A percentile compares a stretch with the other conserved stretches of the same genome.
Evolutionary conservation across 2,329 filamentous ascomycete genomes (phyloP).

Genomic region (Clarireedia hainanense): DNA sequence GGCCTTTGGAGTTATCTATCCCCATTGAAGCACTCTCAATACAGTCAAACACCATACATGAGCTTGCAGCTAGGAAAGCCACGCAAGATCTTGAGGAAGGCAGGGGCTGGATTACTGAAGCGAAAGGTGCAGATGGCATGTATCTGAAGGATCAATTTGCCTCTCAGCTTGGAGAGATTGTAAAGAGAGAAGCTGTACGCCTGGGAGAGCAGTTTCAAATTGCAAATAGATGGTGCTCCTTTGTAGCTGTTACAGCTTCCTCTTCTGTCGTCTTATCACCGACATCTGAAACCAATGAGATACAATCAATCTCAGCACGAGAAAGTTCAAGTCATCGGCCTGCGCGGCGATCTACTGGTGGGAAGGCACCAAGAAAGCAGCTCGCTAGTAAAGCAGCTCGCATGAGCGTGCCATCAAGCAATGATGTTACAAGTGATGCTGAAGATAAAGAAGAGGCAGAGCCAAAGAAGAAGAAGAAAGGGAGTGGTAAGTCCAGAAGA

Average conservation of each 20-base stretch:
- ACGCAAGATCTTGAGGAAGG: slow-evolving; percentile 63
- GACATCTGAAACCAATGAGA: background rate
- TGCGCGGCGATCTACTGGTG: no score
- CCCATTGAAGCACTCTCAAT: slow-evolving; percentile 44
- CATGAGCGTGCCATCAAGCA: no score
- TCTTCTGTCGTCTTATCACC: background rate
- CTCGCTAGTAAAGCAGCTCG: no score
- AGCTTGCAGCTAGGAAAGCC: slow-evolving; percentile 61
- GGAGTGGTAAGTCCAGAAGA: no score
- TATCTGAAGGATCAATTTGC: slow-evolving; percentile 39
- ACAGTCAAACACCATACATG: slow-evolving; percentile 53
- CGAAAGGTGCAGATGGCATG: slow-evolving; percentile 37
- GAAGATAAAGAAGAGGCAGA: no score
- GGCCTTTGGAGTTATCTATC: slow-evolving; percentile 56
- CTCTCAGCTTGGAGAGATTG: slow-evolving; percentile 49
- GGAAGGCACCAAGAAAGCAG: no score
- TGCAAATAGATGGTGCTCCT: slow-evolving; percentile 63
- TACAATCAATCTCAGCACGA: no score
- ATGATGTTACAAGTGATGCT: no score
- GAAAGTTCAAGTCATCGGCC: no score
- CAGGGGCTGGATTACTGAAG: slow-evolving; percentile 55
- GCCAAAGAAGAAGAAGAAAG: no score
- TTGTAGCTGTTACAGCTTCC: slow-evolving; percentile 49
- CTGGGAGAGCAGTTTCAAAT: slow-evolving; percentile 61
- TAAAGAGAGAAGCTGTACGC: slow-evolving; percentile 57